Evolutionary conservation across 495 filamentous ascomycete species (phyloP), one percentile per base, ranked within the genome.

Genomic region (Polyplosphaeria fusca): DNA sequence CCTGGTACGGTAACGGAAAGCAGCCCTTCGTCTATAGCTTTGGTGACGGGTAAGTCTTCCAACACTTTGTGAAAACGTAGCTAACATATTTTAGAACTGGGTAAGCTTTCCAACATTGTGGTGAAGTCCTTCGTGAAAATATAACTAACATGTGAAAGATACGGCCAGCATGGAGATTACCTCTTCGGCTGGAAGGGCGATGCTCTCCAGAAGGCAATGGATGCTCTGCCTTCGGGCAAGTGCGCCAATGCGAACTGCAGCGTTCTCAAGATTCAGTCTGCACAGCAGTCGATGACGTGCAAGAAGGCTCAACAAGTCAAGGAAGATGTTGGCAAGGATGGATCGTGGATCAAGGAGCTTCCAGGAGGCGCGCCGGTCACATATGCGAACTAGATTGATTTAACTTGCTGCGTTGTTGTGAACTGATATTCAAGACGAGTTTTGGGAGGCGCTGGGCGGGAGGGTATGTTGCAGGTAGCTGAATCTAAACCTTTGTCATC

Each of bases 1-100:
- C 35, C 32, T 63, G 55, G 54, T 55, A 54, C 28, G 46, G 44
- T 1, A 52, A 47, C 40, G 55, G 55, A 16, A 58, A 54, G 30
- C 60, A 63, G 55, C 60, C 60, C 3, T 63, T 63, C 24, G 60
- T 63, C 14, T 63, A 58, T 44, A 63, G 60, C 55, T 55, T 63
- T n/a, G 60, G 60, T 25, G 60, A 63, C 30, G 74, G 16, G 75
- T 78, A 58, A 62, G 76, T 67, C 40, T 35, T 14, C 30, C 30
- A 7, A 35, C 7, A n/a, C n/a, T n/a, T n/a, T n/a, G n/a, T n/a
- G n/a, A n/a, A n/a, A n/a, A n/a, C n/a, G n/a, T n/a, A n/a, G n/a
- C n/a, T n/a, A n/a, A n/a, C n/a, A n/a, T n/a, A n/a, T n/a, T n/a
- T n/a, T n/a, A n/a, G n/a, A n/a, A n/a, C n/a, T n/a, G n/a, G n/a